These are phyloP conservation scores for Backusella tuberculispora DNA, from an alignment of 192 early-diverging fungal genomes.

Conservation along the genomic window DNA sequence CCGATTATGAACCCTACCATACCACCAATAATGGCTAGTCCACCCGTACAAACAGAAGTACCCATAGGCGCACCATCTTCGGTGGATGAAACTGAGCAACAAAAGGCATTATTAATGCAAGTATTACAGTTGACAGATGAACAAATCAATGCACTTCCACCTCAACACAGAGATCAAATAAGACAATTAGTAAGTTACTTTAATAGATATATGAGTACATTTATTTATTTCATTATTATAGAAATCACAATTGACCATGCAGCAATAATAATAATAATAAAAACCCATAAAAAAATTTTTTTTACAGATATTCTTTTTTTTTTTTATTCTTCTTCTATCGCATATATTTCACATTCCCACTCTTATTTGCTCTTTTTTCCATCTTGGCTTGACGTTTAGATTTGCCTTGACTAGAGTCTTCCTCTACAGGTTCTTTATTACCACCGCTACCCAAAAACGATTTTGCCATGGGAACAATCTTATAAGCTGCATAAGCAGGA, in stretches of 20 bases:
- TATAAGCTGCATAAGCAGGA: conserved; percentile 61
- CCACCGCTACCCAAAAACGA: conserved; percentile 39
- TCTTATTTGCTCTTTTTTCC: conserved; percentile 52
- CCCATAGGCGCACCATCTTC: neutral
- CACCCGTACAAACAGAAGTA: neutral
- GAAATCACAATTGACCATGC: conserved; percentile 31
- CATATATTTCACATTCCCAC: conserved; percentile 49
- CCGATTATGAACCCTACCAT: conserved; percentile 16
- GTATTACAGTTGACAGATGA: conserved; percentile 81
- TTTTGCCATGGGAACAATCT: conserved; percentile 50
- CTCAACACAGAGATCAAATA: conserved; percentile 77
- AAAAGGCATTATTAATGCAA: conserved; percentile 77
- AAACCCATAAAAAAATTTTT: neutral
- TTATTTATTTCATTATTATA: conserved; percentile 3
- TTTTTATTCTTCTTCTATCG: too few species aligned
- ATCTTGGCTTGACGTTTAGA: conserved; percentile 59
- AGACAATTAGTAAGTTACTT: conserved; percentile 54
- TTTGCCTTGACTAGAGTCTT: conserved; percentile 31
- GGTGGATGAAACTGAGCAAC: conserved; percentile 53
- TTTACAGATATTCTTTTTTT: neutral
- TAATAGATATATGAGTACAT: neutral
- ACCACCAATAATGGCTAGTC: neutral
- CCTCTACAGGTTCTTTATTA: conserved; percentile 6
- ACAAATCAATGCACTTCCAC: conserved; percentile 78
- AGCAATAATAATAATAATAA: conserved; percentile 7